Percentiles rank a stretch among this genome's conserved stretches.
phyloP scores from a whole-genome alignment of 371 early-diverging fungal genomes.

The Smittium mucronatum region DNA sequence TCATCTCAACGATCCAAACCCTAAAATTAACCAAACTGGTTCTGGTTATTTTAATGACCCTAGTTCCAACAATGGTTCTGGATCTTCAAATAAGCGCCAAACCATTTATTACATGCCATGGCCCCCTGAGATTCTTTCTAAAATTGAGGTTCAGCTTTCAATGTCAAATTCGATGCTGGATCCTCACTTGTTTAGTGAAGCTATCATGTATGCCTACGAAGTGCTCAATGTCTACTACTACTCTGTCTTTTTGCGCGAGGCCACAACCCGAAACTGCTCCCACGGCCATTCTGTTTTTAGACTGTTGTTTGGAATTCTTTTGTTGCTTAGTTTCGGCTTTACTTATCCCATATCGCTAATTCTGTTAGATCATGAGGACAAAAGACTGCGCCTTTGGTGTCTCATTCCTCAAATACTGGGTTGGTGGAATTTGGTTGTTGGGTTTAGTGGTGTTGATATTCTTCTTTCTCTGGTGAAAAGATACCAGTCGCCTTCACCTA shows the following conservation, averaged over 20 bases:
- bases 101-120: conserved; percentile 32
- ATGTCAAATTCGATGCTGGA: conserved; percentile 29
- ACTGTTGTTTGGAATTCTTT: conserved; percentile 22
- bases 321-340: conserved; percentile 27
- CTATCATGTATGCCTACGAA: conserved; percentile 31
- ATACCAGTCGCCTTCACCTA: conserved; percentile 27
- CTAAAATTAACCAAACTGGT: background rate
- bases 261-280: conserved; percentile 29
- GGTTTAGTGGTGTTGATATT: conserved; percentile 30
- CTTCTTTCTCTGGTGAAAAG: conserved; percentile 25
- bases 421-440: conserved; percentile 34
- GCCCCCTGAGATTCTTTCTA: conserved; percentile 33
- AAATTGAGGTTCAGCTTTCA: conserved; percentile 30
- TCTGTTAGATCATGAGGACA: conserved; percentile 22
- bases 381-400: conserved; percentile 22
- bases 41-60: background rate
- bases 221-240: conserved; percentile 33
- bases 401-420: conserved; percentile 26
- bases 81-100: conserved; percentile 3
- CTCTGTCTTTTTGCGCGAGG: conserved; percentile 30
- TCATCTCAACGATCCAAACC: conserved; percentile 1
- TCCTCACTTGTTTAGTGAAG: conserved; percentile 24
- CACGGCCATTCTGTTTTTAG: conserved; percentile 31
- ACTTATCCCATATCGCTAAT: conserved; percentile 29
- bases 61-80: background rate